Evolutionary conservation across 2,329 filamentous ascomycete species (phyloP), one percentile per base, ranked within the genome.

Genomic region (Alternaria dauci): DNA sequence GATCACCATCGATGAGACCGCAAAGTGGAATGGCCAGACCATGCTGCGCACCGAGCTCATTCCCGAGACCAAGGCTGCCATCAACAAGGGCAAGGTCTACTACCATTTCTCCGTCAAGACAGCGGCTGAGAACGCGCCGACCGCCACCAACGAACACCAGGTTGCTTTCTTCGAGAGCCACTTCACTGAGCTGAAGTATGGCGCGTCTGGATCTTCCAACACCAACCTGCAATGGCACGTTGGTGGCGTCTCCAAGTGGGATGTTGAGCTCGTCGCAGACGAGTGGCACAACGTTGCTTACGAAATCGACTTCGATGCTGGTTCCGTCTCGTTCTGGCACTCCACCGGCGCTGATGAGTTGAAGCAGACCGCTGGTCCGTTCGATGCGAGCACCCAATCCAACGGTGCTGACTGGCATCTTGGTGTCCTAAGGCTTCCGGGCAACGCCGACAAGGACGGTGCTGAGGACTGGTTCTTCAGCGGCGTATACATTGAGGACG

Each of bases 251-350:
- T 84, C 83, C 32, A 80, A 90, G 68, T 92, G 89, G 89, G 85
- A 84, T 64, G 83, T 83, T 2, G 81, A 85, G 63, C 88, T 89
- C 74, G 82, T 82, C 46, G 82, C 89, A 2, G 86, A 84, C 43
- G 85, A 88, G 16, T 92, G 89, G 90, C 89, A 92, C 78, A 93
- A 93, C 75, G 83, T 91, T 69, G 90, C 89, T 48, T 92, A 91
- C 72, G 89, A 88, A 73, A 91, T 91, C 61, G 82, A 92, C 80
- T 93, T 92, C 69, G 78, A 78, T 34, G 84, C 81, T 30, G 80
- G 83, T 64, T 87, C 83, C 2, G 88, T 92, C 23, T 86, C 85
- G 6, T 88, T 92, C 78, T 91, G 88, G 85, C 88, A 91, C 77
- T 90, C 88, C 1, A 89, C 87, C 32, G 89, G 88, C 44, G 80